Evolutionary conservation across 768 basidiomycete genomes (phyloP).

Genomic region (Hypholoma fasciculare): DNA sequence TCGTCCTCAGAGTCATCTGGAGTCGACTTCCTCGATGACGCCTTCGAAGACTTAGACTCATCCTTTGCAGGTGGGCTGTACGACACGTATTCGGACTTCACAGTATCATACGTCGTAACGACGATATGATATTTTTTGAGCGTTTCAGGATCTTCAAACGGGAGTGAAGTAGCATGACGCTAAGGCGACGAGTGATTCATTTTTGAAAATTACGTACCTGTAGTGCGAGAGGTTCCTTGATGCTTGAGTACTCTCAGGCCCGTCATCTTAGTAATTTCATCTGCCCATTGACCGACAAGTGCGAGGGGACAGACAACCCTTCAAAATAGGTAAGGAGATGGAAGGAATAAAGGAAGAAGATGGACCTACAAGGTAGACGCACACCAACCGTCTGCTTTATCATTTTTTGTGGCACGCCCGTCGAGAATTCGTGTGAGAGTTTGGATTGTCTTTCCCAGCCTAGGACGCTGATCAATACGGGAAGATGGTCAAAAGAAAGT

Average conservation of each 20-base stretch:
- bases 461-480: conserved; percentile 24
- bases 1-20: conserved; percentile 36
- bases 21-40: conserved; percentile 28
- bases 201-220: conserved; percentile 42
- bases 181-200: not conserved
- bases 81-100: conserved; percentile 74
- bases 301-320: conserved; percentile 89
- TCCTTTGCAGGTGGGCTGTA: conserved; percentile 53
- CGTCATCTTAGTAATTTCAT: conserved; percentile 76
- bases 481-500: not conserved
- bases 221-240: conserved; percentile 75
- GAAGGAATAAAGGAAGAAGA: not conserved
- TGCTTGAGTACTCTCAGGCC: conserved; percentile 76
- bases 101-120: conserved; percentile 85
- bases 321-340: conserved; percentile 3
- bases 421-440: conserved; percentile 86
- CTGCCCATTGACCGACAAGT: conserved; percentile 89
- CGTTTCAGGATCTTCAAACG: conserved; percentile 47
- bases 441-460: conserved; percentile 90
- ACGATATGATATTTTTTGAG: conserved; percentile 67
- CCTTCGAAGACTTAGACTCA: conserved; percentile 50
- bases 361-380: conserved; percentile 66
- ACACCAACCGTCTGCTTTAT: conserved; percentile 72
- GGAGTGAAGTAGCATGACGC: not conserved
- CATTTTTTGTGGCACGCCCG: conserved; percentile 67